Percentiles rank a stretch among this genome's conserved stretches.
phyloP scores from a whole-genome alignment of 2,329 filamentous ascomycete genomes.

The Hawksworthiomyces lignivorus region DNA sequence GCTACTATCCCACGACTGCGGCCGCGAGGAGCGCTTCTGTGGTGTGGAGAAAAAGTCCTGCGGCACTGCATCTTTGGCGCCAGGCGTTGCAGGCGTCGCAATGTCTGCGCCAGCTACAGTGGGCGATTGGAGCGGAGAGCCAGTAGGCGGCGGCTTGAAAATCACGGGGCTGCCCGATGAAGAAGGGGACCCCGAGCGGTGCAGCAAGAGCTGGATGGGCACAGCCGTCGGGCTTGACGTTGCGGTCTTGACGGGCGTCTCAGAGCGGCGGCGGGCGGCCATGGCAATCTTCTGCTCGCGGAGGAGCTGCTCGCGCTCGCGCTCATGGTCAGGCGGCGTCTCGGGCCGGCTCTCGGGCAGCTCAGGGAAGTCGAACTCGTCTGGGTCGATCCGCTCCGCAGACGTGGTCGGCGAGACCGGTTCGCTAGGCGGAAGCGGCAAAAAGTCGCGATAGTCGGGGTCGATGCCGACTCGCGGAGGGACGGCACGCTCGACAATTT shows the following conservation, averaged over 20 bases:
- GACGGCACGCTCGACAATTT: slow-evolving; percentile 49
- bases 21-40: slow-evolving; percentile 36
- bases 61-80: no score
- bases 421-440: slow-evolving; percentile 55
- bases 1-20: slow-evolving; percentile 54
- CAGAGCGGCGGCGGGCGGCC: slow-evolving; percentile 40
- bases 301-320: slow-evolving; percentile 29
- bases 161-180: slow-evolving; percentile 20
- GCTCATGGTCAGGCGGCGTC: slow-evolving; percentile 43
- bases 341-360: slow-evolving; percentile 55
- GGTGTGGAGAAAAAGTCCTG: slow-evolving; percentile 17
- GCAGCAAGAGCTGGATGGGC: slow-evolving; percentile 47
- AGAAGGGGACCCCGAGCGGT: slow-evolving; percentile 36
- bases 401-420: slow-evolving; percentile 38
- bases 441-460: slow-evolving; percentile 56
- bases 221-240: slow-evolving; percentile 46
- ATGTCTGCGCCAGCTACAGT: no score
- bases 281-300: slow-evolving; percentile 26
- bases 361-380: slow-evolving; percentile 37
- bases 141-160: neutral
- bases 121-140: slow-evolving; percentile 27
- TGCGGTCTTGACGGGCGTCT: slow-evolving; percentile 41
- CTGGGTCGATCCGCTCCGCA: slow-evolving; percentile 14
- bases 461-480: slow-evolving; percentile 62
- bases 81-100: no score